Base-by-base conservation (phyloP, 805 yeast genomes). In the Ogataea neopini region DNA sequence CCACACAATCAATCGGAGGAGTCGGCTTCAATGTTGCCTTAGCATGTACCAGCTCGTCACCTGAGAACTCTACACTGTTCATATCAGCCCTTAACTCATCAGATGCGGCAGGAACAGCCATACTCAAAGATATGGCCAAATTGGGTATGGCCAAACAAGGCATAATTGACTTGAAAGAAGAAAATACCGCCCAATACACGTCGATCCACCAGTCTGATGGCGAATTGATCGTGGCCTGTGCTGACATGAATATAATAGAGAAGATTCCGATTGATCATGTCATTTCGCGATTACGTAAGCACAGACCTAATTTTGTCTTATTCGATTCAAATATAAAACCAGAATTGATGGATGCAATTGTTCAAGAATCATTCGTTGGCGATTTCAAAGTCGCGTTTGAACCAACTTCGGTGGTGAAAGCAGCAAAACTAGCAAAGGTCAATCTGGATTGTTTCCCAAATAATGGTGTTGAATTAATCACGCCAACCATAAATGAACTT, bases 231-330 rank as follows among this genome's bases (percentile, higher is more conserved):
- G 70, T 87, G 14, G 96, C 96, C 0, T 80, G 88, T 59, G 92
- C 96, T 3, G 96, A 88, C 59, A 89, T 90, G 96, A 71, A 72
- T n/a, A 78, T 84, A 8, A 69, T 83, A 18, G 86, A 86, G 53
- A 66, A 71, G 22, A 49, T 79, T 38, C 70, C 80, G 11, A 43
- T 65, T 0, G 63, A 66, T 0, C 78, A 76, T 49, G 71, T 85
- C 2, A 49, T 57, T 2, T 34, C 63, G 0, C 71, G 77, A 51
- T 54, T 89, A 4, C 49, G 52, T 1, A 43, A 59, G 10, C 62
- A 73, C 1, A 53, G 62, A 4, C 86, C 95, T 0, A 63, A 68
- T 8, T 63, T 68, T 20, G 74, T 86, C 6, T 72, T 85, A 4
- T 60, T 84, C 39, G 96, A 89, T 61, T 83, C 88, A 36, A 89